A percentile compares a stretch with the other conserved stretches of the same genome.
Evolutionary conservation across 768 basidiomycete species (phyloP).

Genomic region (Leccinum ochraceum): DNA sequence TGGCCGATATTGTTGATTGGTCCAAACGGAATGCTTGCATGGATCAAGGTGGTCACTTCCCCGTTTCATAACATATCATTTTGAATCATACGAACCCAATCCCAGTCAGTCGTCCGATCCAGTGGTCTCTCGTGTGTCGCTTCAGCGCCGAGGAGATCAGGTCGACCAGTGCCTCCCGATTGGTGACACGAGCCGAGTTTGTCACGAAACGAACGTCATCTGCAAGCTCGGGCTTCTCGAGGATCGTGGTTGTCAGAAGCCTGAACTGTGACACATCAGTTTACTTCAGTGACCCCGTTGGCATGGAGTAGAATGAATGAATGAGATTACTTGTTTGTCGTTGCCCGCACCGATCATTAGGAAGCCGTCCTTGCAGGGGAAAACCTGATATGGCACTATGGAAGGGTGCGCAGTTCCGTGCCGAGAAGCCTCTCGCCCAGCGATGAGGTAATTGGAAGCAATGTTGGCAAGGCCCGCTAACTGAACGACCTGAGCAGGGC

Average conservation of each 20-base stretch:
- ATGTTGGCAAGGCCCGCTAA: conserved; percentile 91
- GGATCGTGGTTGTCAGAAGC: conserved; percentile 61
- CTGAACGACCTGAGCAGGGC: conserved; percentile 38
- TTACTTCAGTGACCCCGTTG: conserved; percentile 14
- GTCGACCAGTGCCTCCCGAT: conserved; percentile 67
- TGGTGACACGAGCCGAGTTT: conserved; percentile 74
- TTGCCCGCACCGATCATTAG: conserved; percentile 95
- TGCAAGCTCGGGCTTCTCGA: conserved; percentile 60
- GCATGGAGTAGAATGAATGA: conserved; percentile 4
- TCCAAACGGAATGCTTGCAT: conserved; percentile 71
- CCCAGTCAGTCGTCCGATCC: conserved; percentile 76
- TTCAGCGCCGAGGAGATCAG: conserved; percentile 65
- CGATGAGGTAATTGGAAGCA: conserved; percentile 89
- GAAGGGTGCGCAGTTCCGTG: conserved; percentile 95
- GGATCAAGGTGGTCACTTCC: conserved; percentile 10
- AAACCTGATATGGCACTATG: conserved; percentile 91
- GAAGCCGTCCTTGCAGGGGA: conserved; percentile 83
- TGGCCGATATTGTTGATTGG: conserved; percentile 92
- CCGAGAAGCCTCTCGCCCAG: conserved; percentile 76
- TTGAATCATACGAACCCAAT: conserved; percentile 58
- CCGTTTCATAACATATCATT: conserved; percentile 9
- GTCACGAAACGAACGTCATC: conserved; percentile 65
- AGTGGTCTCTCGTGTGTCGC: conserved; percentile 61
- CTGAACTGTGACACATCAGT: conserved; percentile 54
- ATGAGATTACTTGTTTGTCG: conserved; percentile 65